Evolutionary conservation across 371 early-diverging fungal genomes (phyloP), one percentile per base, ranked within the genome.

Genomic region (Saksenaea vasiformis): DNA sequence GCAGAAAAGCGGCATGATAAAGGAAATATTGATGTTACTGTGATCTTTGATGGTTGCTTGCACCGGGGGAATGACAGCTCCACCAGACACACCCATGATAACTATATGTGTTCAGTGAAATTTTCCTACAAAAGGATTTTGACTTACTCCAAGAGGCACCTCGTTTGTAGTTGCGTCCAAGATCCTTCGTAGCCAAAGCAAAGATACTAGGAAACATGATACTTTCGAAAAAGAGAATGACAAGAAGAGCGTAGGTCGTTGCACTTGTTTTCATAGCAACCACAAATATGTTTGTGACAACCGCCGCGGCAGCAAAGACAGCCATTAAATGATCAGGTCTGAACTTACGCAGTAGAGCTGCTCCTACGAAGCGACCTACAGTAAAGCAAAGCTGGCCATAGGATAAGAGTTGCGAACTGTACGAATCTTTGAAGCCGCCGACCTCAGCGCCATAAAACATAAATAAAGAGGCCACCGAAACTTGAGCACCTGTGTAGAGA

Each of bases 201-300:
- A 82, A 82, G 54, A 77, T 82, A 15, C 76, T 77, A 19, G 82
- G 82, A 61, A 73, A 82, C 71, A 77, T 68, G 61, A 78, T 69
- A 57, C 75, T 74, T 44, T 79, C 79, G 57, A 82, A 82, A 44
- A 78, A 82, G 53, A 82, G 31, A 17, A 79, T 58, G 10, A 72
- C 69, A 35, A 82, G 56, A 31, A 82, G 62, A 34, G 69, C 64
- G 55, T 78, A 77, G 0, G 77, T 72, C 3, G 79, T 64, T 3
- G 61, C 56, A 5, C 67, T 64, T 2, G 71, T 72, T 19, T 68
- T 65, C 62, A 75, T 69, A 3, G 77, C 71, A 57, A 77, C 65
- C 9, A 77, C 65, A 43, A 75, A 69, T 3, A 75, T 64, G 44
- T 66, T 73, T 14, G 69, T 41, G n/a, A 82, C 36, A 13, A 75